Conservation (phyloP, 257 asterid genomes). For the Salvia hispanica region DNA sequence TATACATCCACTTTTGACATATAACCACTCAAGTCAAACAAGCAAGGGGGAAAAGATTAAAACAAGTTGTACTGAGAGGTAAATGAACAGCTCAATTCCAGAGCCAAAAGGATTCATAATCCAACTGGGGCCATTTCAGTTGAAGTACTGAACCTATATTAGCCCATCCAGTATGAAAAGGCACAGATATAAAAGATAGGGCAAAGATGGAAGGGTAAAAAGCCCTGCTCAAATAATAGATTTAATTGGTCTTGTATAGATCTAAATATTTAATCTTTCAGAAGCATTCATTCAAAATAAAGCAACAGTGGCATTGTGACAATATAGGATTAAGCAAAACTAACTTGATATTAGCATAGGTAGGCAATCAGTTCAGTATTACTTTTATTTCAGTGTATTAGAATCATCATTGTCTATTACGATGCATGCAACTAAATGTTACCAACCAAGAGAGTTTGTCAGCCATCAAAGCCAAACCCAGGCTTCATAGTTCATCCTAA, state of each 20-base stretch:
- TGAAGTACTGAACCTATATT: background rate
- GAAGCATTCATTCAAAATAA: constrained; percentile 7
- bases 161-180: constrained; percentile 5
- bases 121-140: background rate
- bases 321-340: constrained; percentile 1
- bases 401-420: background rate
- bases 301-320: background rate
- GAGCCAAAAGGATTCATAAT: background rate
- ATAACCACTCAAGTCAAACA: constrained; percentile 1
- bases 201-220: constrained; percentile 1
- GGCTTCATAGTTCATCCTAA: background rate
- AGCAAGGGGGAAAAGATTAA: background rate
- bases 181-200: background rate
- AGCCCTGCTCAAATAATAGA: constrained; percentile 1
- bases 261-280: background rate
- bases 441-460: background rate
- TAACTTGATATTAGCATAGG: background rate
- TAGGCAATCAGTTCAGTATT: background rate
- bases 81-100: constrained; percentile 7
- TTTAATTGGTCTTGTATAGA: background rate
- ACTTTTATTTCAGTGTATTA: background rate
- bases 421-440: background rate
- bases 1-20: background rate
- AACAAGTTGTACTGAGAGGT: background rate
- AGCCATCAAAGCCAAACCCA: background rate